phyloP scores from a whole-genome alignment of 163 green algal species.

The Scenedesmus sp. region DNA sequence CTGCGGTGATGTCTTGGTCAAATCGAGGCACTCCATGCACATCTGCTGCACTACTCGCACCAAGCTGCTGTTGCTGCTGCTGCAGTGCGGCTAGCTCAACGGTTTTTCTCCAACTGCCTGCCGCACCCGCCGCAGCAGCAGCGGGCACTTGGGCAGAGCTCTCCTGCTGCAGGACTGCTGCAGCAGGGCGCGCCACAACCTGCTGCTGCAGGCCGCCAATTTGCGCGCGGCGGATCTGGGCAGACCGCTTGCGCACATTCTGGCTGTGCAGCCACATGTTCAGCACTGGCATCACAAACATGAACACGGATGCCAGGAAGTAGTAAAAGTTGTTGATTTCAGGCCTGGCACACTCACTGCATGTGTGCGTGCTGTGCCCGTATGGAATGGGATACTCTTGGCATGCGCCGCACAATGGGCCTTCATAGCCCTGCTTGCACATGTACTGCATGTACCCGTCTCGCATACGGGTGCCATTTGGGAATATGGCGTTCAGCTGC shows the following conservation, averaged over 20 bases:
- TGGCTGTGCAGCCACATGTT: conserved; percentile 28
- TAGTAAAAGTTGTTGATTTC: conserved; percentile 2
- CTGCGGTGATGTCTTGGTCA: background rate
- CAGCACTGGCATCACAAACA: conserved; percentile 22
- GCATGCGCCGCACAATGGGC: conserved; percentile 31
- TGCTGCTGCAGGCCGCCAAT: background rate
- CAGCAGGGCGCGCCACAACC: background rate
- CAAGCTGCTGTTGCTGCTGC: background rate
- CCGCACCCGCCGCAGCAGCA: background rate
- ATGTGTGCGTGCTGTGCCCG: conserved; percentile 26
- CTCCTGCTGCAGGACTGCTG: background rate
- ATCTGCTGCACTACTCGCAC: background rate
- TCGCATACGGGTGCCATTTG: background rate
- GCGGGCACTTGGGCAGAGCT: background rate
- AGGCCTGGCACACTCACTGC: background rate
- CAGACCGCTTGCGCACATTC: conserved; percentile 1
- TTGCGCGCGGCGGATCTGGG: background rate
- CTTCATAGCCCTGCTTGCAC: conserved; percentile 4
- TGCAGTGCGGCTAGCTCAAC: background rate
- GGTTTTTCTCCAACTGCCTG: background rate
- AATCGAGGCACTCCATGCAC: background rate
- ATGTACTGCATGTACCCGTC: background rate
- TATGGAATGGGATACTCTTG: background rate
- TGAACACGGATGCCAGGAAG: conserved; percentile 17
- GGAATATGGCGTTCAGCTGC: background rate